A percentile compares a stretch with the other conserved stretches of the same genome.
Conservation (phyloP, 1,139 yeast species). For the Debaryomycetaceae sp. region DNA sequence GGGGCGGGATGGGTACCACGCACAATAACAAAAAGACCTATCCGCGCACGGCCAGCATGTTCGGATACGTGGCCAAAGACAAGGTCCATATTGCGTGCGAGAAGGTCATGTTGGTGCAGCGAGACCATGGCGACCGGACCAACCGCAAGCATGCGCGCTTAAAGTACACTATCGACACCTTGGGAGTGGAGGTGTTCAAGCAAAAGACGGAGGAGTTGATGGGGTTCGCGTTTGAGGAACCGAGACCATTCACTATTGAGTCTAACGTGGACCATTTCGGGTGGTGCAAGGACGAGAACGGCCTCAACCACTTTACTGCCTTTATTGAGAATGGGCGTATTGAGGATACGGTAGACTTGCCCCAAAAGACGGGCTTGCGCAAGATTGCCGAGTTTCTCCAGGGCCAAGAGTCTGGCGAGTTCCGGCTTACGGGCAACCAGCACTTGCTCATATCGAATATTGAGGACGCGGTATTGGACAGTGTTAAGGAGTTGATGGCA, state of each 20-base stretch:
- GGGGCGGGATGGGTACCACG: slow-evolving; percentile 99
- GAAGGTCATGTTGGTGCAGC: slow-evolving; percentile 85
- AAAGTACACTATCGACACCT: slow-evolving; percentile 90
- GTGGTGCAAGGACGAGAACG: slow-evolving; percentile 85
- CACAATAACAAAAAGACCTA: slow-evolving; percentile 95
- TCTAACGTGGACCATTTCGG: slow-evolving; percentile 90
- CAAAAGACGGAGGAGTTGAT: slow-evolving; percentile 71
- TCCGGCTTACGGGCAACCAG: slow-evolving; percentile 93
- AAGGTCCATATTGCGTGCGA: slow-evolving; percentile 75
- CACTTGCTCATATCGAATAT: slow-evolving; percentile 73
- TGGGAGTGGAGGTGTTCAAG: slow-evolving; percentile 78
- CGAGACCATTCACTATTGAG: slow-evolving; percentile 64
- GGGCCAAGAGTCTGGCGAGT: slow-evolving; percentile 55
- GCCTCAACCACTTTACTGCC: slow-evolving; percentile 82
- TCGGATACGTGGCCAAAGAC: slow-evolving; percentile 65
- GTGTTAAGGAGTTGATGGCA: slow-evolving; percentile 52
- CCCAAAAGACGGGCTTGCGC: slow-evolving; percentile 80
- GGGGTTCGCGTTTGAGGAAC: slow-evolving; percentile 65
- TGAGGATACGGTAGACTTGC: slow-evolving; percentile 82
- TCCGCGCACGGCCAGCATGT: slow-evolving; percentile 84
- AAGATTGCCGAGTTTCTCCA: slow-evolving; percentile 63
- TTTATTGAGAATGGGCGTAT: slow-evolving; percentile 96
- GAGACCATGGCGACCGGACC: slow-evolving; percentile 91
- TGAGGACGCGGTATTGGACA: slow-evolving; percentile 53
- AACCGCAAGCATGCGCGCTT: slow-evolving; percentile 97